Evolutionary conservation across 176 grass and related monocot species (phyloP), one percentile per base, ranked within the genome.

Genomic region (Bothriochloa decipiens): DNA sequence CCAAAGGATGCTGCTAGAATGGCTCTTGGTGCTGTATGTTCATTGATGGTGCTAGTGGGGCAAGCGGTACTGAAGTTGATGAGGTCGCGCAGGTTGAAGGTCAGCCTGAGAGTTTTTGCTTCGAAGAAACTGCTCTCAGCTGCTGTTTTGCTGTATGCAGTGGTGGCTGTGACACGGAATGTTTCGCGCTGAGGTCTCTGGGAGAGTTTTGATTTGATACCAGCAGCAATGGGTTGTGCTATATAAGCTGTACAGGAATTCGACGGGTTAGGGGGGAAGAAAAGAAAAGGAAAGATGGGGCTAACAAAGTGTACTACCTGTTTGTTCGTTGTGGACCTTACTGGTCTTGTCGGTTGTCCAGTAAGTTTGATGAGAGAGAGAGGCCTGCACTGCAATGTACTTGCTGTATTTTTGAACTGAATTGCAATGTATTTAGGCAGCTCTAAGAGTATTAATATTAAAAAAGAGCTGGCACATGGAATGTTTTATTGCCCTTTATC

Each of bases 31-130:
- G 84, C 88, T 52, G 23, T 93, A 7, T 81, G 82, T 63, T 91
- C 91, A 47, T 83, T 86, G 68, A 40, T 94, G 16, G 75, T 76
- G 57, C 63, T 97, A 63, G 61, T 84, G 25, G 85, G 78, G 39
- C 84, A 97, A 43, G 46, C 74, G 1, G 8, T 91, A 71, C 68
- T 94, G 12, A 89, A 61, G 42, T 87, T 94, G 81, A 92, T 97
- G 94, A 92, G 87, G 50, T 61, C 52, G 1, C 89, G 75, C 75
- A 79, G 68, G 42, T 74, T 94, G 61, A 97, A 87, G 87, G 82
- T 97, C 37, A 97, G 91, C 71, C 82, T 97, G n/a, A 94, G 94
- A 79, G 78, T 94, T 75, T 72, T 97, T 25, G 91, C 94, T 9
- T 97, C 94, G 0, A 97, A 97, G 75, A 97, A 84, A 65, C 39